Conservation (phyloP, 108 stramenopile species). For the Mediolabrus comicus region DNA sequence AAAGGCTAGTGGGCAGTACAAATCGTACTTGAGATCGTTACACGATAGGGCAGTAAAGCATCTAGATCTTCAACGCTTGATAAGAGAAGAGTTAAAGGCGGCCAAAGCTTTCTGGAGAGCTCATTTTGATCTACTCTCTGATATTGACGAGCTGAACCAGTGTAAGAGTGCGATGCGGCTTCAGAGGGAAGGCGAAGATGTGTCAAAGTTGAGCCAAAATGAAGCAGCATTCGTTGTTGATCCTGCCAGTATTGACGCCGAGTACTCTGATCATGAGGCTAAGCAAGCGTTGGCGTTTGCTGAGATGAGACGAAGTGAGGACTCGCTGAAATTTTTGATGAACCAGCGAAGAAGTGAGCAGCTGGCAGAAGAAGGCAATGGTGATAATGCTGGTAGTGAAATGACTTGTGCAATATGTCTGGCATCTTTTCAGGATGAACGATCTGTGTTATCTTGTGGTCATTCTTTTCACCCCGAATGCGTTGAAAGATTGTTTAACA, state of each 20-base stretch:
- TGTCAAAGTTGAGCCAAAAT: conserved; percentile 41
- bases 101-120: conserved; percentile 58
- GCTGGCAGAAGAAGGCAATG: neutral
- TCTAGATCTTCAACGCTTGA: conserved; percentile 41
- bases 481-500: conserved; percentile 43
- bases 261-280: conserved; percentile 47
- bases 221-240: conserved; percentile 49
- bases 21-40: neutral
- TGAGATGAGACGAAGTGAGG: conserved; percentile 51
- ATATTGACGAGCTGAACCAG: conserved; percentile 66
- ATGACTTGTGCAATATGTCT: conserved; percentile 61
- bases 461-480: conserved; percentile 68
- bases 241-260: conserved; percentile 22
- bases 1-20: neutral
- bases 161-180: conserved; percentile 62
- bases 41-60: conserved; percentile 31
- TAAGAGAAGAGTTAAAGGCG: conserved; percentile 40
- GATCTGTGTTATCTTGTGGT: conserved; percentile 69
- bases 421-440: conserved; percentile 48
- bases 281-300: conserved; percentile 61
- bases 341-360: conserved; percentile 37
- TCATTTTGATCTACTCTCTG: conserved; percentile 65
- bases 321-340: conserved; percentile 62
- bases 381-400: neutral
- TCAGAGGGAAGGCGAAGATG: conserved; percentile 42